Conservation (phyloP, 768 basidiomycete species). For the Aureoboletus auriporus region DNA sequence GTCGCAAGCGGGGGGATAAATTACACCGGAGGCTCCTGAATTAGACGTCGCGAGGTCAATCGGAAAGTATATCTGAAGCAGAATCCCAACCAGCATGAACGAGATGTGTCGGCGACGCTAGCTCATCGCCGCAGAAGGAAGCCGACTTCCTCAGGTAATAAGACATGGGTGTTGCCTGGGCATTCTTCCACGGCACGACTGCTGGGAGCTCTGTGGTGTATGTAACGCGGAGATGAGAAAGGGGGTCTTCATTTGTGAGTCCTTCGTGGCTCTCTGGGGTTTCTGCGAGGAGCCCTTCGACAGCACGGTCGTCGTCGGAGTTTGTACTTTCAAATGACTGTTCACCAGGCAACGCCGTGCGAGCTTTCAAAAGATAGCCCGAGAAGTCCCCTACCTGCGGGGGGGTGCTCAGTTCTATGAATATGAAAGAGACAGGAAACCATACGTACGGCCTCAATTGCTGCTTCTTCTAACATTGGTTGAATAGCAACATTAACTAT, state of each 20-base stretch:
- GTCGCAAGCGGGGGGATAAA: conserved; percentile 18
- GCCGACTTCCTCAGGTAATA: conserved; percentile 37
- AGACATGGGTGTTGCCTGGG: conserved; percentile 31
- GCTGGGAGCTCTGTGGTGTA: conserved; percentile 31
- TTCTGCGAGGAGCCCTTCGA: conserved; percentile 32
- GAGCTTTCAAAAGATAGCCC: conserved; percentile 23
- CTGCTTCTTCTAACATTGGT: conserved; percentile 26
- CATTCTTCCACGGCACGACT: conserved; percentile 33
- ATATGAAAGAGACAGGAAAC: conserved; percentile 27
- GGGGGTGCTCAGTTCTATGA: conserved; percentile 21
- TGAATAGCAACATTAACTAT: conserved; percentile 18
- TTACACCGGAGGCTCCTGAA: conserved; percentile 15
- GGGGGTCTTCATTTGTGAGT: conserved; percentile 28
- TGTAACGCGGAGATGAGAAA: conserved; percentile 36
- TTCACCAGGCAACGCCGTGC: conserved; percentile 26
- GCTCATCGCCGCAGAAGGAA: conserved; percentile 36
- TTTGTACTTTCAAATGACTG: conserved; percentile 31
- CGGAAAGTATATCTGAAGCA: conserved; percentile 38
- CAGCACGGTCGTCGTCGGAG: conserved; percentile 34
- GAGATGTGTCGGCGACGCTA: conserved; percentile 45
- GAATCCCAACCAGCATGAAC: conserved; percentile 59
- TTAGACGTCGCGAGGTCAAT: conserved; percentile 20
- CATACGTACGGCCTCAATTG: conserved; percentile 29
- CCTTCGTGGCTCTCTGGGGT: conserved; percentile 27
- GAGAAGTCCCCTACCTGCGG: conserved; percentile 28